Base-by-base conservation (phyloP, 2,329 filamentous ascomycete species). In the Boeremia lycopersici region DNA sequence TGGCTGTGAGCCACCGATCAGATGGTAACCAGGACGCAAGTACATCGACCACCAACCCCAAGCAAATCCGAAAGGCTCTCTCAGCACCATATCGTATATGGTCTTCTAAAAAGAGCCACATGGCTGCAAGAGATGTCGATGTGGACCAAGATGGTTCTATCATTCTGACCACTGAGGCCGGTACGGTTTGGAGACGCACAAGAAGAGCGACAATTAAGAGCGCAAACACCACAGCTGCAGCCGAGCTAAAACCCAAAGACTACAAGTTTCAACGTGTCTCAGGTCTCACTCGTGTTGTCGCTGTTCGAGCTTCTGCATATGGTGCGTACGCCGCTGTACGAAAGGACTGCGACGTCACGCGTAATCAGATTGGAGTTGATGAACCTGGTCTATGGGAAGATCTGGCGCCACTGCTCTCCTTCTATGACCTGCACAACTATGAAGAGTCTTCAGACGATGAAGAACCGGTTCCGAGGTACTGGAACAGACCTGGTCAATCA, bases 211-310 rank as follows among this genome's bases (percentile, higher is more conserved):
- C 93, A 61, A 87, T 89, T 44, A 96, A 96, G 67, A 86, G 89
- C 61, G 81, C 84, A 0, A 79, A 68, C 29, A 78, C 79, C 1
- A 74, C 77, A 11, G 78, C 77, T 3, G 74, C 74, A 1, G 74
- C 77, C 1, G 86, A 87, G 19, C 80, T 82, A 30, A 89, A 86
- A 65, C 84, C 85, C 11, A 96, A 96, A 63, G 92, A 96, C 69
- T 96, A 96, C 79, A 99, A 99, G 72, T 99, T 98, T 64, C 88
- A 93, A 66, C 87, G 95, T 53, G 86, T 99, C 8, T 89, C 95
- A 1, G 92, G 90, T 36, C 84, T 99, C 51, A 96, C 91, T 1
- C 87, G 92, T 31, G 91, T 96, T 12, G 83, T 89, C 29, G 87
- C 88, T 3, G 93, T 98, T 7, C 84, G 92, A 61, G 93, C 92